These are phyloP conservation scores for Nannochloris sp. DNA, from an alignment of 139 green algal species.

Conservation along the genomic window DNA sequence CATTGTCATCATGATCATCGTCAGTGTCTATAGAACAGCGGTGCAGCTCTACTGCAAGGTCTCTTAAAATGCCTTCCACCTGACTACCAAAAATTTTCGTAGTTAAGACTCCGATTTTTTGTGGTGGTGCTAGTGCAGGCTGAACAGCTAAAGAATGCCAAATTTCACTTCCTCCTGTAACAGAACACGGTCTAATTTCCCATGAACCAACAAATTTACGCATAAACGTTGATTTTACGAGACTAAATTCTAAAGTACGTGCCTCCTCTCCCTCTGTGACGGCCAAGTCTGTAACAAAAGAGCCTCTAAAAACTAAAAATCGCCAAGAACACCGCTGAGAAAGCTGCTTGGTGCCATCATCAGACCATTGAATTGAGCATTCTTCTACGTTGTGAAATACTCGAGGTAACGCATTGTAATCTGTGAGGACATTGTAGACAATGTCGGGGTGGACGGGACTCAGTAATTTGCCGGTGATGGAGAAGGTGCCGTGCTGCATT, in stretches of 20 bases:
- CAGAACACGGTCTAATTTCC: not conserved
- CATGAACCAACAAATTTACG: constrained; percentile 21
- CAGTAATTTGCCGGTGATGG: not conserved
- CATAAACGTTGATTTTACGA: constrained; percentile 27
- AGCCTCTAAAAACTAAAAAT: constrained; percentile 28
- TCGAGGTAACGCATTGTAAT: constrained; percentile 11
- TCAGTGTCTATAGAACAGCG: not conserved
- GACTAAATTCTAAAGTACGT: constrained; percentile 11
- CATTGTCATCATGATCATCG: too few relatives aligned
- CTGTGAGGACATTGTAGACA: constrained; percentile 10
- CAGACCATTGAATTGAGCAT: not conserved
- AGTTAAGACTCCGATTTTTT: constrained; percentile 19
- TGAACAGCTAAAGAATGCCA: constrained; percentile 11
- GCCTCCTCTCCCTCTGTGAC: constrained; percentile 6
- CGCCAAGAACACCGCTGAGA: constrained; percentile 17
- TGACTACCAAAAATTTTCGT: constrained; percentile 20
- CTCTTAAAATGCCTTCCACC: constrained; percentile 15
- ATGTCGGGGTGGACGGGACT: not conserved
- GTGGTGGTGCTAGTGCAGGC: constrained; percentile 11
- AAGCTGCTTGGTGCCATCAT: constrained; percentile 13
- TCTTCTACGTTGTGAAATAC: constrained; percentile 18
- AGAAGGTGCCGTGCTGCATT: constrained; percentile 4
- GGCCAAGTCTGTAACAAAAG: constrained; percentile 18
- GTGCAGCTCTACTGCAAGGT: constrained; percentile 9
- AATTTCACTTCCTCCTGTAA: not conserved